These are phyloP conservation scores for Penicillium brevicompactum DNA, from an alignment of 2,329 filamentous ascomycete species.

Conservation along the genomic window DNA sequence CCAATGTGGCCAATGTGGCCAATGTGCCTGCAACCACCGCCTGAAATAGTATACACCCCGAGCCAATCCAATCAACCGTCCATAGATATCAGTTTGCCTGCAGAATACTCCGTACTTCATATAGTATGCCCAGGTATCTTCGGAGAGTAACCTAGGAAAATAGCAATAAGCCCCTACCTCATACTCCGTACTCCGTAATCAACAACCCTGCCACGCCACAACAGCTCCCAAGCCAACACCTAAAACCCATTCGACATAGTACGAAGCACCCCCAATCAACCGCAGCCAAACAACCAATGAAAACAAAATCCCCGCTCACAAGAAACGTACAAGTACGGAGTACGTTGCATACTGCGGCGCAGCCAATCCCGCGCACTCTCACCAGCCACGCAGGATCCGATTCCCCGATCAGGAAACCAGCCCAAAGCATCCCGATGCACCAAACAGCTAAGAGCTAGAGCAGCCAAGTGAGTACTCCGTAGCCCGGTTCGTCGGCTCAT, in stretches of 20 bases:
- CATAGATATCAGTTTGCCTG: too few species aligned
- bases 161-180: too few species aligned
- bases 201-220: background rate
- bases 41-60: background rate
- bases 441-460: background rate
- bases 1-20: background rate
- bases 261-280: background rate
- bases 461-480: background rate
- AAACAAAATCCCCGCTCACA: background rate
- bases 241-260: background rate
- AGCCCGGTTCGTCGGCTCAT: background rate
- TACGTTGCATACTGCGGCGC: background rate
- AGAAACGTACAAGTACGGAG: background rate
- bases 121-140: too few species aligned
- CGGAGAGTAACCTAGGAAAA: too few species aligned
- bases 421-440: background rate
- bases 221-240: background rate
- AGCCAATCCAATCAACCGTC: background rate
- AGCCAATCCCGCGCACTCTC: background rate
- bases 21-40: background rate
- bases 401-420: background rate
- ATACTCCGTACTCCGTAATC: too few species aligned
- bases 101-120: too few species aligned
- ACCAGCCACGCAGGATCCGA: background rate
- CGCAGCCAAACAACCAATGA: background rate